Conservation (phyloP, 257 asterid species). For the Solanum corneliomulleri region DNA sequence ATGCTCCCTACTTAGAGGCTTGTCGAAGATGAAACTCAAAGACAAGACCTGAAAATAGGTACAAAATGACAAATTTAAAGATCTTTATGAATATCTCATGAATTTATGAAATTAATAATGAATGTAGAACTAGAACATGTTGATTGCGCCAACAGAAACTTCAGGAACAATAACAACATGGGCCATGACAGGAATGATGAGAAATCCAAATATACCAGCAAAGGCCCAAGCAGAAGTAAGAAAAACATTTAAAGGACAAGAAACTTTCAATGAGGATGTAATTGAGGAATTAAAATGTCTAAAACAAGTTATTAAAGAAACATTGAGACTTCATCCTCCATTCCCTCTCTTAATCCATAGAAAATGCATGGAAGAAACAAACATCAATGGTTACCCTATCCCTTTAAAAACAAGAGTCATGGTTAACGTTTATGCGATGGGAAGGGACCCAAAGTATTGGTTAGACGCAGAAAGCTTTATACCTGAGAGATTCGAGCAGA, state of each 20-base stretch:
- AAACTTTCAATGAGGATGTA: too few relatives aligned
- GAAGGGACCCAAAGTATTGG: neutral
- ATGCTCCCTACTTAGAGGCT: too few relatives aligned
- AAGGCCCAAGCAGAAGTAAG: neutral
- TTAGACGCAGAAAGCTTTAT: too few relatives aligned
- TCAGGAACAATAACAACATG: neutral
- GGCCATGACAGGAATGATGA: conserved; percentile 4
- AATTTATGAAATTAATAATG: neutral
- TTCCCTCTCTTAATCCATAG: neutral
- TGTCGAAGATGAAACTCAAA: too few relatives aligned
- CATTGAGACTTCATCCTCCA: neutral
- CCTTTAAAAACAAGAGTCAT: neutral
- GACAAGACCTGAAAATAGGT: too few relatives aligned
- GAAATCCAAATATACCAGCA: neutral
- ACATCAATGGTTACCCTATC: neutral
- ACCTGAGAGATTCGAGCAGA: too few relatives aligned
- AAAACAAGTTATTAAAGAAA: neutral
- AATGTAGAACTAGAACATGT: neutral
- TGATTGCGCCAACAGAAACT: neutral
- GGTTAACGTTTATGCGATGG: neutral
- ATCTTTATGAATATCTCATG: too few relatives aligned
- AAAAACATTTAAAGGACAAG: too few relatives aligned
- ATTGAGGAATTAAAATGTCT: neutral
- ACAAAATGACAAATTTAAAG: too few relatives aligned
- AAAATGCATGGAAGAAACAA: neutral